Evolutionary conservation across 2,329 filamentous ascomycete genomes (phyloP).

Genomic region (Ceratocystis papillata): DNA sequence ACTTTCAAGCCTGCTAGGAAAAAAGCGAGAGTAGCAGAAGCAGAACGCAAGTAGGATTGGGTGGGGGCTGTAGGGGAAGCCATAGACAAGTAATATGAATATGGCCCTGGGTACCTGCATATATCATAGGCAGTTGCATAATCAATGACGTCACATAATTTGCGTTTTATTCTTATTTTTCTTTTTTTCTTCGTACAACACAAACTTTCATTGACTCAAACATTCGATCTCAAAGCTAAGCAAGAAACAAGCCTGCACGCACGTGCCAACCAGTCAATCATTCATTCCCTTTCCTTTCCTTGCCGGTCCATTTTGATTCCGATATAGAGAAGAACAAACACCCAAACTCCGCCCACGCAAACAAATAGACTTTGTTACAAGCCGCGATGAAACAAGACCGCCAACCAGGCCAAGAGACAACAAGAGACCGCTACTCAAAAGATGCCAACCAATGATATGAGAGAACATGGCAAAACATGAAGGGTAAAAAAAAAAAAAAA

Average conservation of each 20-base stretch:
- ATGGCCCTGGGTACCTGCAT: neutral
- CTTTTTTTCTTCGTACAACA: no score
- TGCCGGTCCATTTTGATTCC: constrained; percentile 4
- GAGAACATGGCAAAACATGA: neutral
- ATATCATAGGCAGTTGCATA: constrained; percentile 2
- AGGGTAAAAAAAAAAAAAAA: neutral
- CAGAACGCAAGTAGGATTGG: neutral
- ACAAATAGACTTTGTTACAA: neutral
- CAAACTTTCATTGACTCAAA: neutral
- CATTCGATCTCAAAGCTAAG: constrained; percentile 1
- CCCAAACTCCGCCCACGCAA: constrained; percentile 7
- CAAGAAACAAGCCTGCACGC: neutral
- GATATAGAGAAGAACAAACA: constrained; percentile 8
- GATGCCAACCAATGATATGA: neutral
- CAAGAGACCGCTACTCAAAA: constrained; percentile 6
- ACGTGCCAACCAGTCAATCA: neutral
- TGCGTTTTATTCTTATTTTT: no score
- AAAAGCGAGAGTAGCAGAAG: constrained; percentile 32
- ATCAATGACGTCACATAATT: constrained; percentile 4
- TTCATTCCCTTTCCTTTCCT: neutral
- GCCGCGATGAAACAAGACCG: neutral
- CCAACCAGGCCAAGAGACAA: neutral
- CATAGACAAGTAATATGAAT: neutral
- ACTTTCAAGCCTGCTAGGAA: constrained; percentile 49
- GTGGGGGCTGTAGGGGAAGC: neutral